phyloP scores from a whole-genome alignment of 257 asterid species.

The Solanum virginianum region DNA sequence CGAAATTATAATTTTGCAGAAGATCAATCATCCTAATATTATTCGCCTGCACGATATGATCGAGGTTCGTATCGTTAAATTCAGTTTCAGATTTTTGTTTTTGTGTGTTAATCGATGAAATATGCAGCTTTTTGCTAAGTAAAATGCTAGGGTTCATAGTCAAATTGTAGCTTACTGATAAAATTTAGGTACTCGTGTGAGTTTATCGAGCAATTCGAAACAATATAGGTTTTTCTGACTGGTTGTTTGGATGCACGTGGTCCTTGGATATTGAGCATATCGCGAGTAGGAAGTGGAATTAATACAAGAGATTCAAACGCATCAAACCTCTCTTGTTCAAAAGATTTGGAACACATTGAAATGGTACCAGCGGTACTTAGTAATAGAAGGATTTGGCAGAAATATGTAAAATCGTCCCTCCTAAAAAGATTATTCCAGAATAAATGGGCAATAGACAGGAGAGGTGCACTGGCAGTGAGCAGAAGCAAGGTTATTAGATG shows the following conservation, averaged over 20 bases:
- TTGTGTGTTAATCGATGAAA: not conserved
- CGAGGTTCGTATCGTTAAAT: slow-evolving; percentile 34
- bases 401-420: too few species aligned
- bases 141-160: not conserved
- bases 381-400: too few species aligned
- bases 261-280: not conserved
- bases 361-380: too few species aligned
- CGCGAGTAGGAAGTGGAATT: too few species aligned
- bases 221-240: not conserved
- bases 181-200: not conserved
- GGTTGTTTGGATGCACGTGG: not conserved
- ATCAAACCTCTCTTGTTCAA: too few species aligned
- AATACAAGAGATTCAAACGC: too few species aligned
- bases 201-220: not conserved
- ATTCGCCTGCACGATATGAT: slow-evolving; percentile 90
- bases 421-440: too few species aligned
- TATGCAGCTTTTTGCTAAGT: not conserved
- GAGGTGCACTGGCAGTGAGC: too few species aligned
- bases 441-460: too few species aligned
- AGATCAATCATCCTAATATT: slow-evolving; percentile 81
- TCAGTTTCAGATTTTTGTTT: not conserved
- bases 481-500: too few species aligned
- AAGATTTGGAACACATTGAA: too few species aligned
- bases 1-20: slow-evolving; percentile 73
- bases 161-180: not conserved